Conservation (phyloP, 2,329 filamentous ascomycete species). For the Zymoseptoria crescenta region DNA sequence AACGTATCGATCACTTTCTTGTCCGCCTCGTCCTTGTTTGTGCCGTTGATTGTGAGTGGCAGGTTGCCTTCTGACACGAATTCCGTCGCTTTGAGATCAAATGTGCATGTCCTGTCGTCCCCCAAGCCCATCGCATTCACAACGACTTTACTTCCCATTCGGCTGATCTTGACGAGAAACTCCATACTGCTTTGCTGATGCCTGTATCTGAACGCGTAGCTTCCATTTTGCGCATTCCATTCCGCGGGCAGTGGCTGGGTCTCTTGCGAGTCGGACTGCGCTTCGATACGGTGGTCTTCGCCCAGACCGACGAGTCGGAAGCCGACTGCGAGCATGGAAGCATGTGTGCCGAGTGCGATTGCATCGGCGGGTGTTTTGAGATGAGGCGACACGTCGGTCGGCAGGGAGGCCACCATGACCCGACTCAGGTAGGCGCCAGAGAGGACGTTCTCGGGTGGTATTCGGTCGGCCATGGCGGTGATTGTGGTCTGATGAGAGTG, state of each 20-base stretch:
- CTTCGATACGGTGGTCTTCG: constrained; percentile 62
- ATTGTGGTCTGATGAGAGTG: neutral
- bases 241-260: constrained; percentile 58
- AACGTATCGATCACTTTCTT: constrained; percentile 53
- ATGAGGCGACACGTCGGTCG: constrained; percentile 32
- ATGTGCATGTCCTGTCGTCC: constrained; percentile 70
- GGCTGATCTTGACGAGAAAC: constrained; percentile 73
- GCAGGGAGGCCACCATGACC: constrained; percentile 39
- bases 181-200: constrained; percentile 79
- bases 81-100: constrained; percentile 68
- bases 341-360: constrained; percentile 74
- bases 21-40: constrained; percentile 34
- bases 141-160: constrained; percentile 76
- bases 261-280: constrained; percentile 33
- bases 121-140: constrained; percentile 71
- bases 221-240: constrained; percentile 70
- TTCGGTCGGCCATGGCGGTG: neutral
- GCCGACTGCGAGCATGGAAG: constrained; percentile 69
- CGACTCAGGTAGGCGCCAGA: constrained; percentile 36
- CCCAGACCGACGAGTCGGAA: constrained; percentile 78
- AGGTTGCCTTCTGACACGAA: constrained; percentile 59
- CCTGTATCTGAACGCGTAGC: constrained; percentile 75
- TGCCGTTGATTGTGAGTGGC: constrained; percentile 33
- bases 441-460: constrained; percentile 34
- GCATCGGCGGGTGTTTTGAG: constrained; percentile 70